A percentile compares a stretch with the other conserved stretches of the same genome.
These are phyloP conservation scores for Pyrenophora seminiperda DNA, from an alignment of 2,329 filamentous ascomycete species.

Conservation along the genomic window DNA sequence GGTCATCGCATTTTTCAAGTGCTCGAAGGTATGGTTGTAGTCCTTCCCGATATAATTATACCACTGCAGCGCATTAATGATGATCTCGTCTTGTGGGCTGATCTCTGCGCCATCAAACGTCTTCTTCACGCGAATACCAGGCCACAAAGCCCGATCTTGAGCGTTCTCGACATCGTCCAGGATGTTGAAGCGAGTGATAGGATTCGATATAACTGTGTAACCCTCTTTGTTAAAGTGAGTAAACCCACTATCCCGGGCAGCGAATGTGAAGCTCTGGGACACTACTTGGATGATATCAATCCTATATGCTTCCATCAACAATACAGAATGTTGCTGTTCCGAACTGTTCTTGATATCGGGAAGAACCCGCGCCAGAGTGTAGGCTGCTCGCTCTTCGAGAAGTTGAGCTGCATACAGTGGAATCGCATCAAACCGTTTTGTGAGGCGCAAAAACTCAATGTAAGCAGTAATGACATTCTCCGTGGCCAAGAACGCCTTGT, in stretches of 20 bases:
- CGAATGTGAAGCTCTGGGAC: conserved; percentile 65
- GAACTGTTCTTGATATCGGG: conserved; percentile 70
- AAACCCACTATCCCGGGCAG: conserved; percentile 32
- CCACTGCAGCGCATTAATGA: conserved; percentile 86
- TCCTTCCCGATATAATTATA: conserved; percentile 72
- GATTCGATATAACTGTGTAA: conserved; percentile 28
- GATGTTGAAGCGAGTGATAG: conserved; percentile 50
- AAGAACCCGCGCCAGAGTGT: conserved; percentile 76
- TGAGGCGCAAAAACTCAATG: conserved; percentile 75
- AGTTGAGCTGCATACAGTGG: conserved; percentile 88
- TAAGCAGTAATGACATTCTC: conserved; percentile 83
- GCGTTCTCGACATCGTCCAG: conserved; percentile 55
- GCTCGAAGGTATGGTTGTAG: conserved; percentile 64
- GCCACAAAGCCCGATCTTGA: conserved; percentile 50
- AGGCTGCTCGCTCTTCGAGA: conserved; percentile 65
- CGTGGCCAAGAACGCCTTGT: conserved; percentile 50
- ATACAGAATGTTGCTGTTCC: conserved; percentile 71
- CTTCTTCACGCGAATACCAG: conserved; percentile 68
- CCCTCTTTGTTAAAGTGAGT: conserved; percentile 31
- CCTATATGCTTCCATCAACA: conserved; percentile 73
- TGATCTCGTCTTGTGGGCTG: conserved; percentile 67
- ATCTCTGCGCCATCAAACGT: conserved; percentile 66
- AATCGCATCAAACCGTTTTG: conserved; percentile 70
- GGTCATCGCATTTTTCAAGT: conserved; percentile 76
- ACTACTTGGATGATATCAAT: conserved; percentile 77